These are phyloP conservation scores for Suillus subluteus DNA, from an alignment of 768 basidiomycete species.

Conservation along the genomic window DNA sequence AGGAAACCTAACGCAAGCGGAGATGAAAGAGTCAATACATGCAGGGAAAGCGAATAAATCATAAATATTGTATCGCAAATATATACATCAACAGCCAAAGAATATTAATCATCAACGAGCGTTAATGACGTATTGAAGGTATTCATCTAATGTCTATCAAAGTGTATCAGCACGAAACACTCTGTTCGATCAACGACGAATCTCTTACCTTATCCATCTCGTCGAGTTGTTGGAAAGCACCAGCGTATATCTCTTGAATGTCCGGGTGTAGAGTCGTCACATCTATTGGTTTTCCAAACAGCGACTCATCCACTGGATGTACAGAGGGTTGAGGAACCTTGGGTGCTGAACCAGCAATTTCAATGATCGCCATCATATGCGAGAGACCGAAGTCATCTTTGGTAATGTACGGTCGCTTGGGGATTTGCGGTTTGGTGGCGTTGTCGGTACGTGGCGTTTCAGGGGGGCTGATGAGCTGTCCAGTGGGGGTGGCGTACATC, in stretches of 20 bases:
- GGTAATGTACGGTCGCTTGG: conserved; percentile 54
- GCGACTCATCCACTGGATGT: conserved; percentile 70
- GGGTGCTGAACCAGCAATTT: conserved; percentile 53
- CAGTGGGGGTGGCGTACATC: conserved; percentile 48
- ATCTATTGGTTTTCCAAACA: conserved; percentile 72
- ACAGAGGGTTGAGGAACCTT: conserved; percentile 42
- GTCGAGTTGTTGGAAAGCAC: conserved; percentile 72
- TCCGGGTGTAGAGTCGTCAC: conserved; percentile 68
- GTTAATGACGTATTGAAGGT: conserved; percentile 29
- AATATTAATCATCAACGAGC: conserved; percentile 17
- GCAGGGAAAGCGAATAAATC: neutral
- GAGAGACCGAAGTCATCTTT: conserved; percentile 85
- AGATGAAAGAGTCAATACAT: neutral
- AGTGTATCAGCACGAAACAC: conserved; percentile 9
- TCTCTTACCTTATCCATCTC: conserved; percentile 75
- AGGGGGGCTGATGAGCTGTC: conserved; percentile 32
- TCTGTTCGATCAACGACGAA: neutral
- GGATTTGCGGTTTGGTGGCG: conserved; percentile 38
- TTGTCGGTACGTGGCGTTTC: conserved; percentile 23
- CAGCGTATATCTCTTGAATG: conserved; percentile 70
- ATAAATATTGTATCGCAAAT: conserved; percentile 2
- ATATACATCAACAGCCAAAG: neutral
- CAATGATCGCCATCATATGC: conserved; percentile 88
- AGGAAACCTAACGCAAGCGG: neutral
- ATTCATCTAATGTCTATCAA: conserved; percentile 33